These are phyloP conservation scores for Testicularia cyperi DNA, from an alignment of 1,284 basidiomycete species.

Conservation along the genomic window DNA sequence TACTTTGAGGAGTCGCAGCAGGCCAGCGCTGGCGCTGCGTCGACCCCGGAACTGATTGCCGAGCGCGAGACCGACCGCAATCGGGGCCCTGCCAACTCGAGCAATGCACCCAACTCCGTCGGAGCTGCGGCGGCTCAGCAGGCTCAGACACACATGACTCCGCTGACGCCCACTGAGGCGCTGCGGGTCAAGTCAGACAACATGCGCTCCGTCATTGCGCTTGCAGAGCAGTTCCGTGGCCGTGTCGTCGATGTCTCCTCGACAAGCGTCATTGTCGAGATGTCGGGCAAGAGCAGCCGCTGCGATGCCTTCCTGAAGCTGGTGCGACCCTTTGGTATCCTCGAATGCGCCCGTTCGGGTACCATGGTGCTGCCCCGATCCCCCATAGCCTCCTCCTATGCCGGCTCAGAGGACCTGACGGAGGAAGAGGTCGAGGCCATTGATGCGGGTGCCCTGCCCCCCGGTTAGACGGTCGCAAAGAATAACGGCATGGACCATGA, in stretches of 20 bases:
- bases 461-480: conserved; percentile 51
- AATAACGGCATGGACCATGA: too few relatives aligned
- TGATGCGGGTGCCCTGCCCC: conserved; percentile 56
- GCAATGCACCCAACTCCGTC: not conserved
- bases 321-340: conserved; percentile 88
- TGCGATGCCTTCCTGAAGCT: conserved; percentile 92
- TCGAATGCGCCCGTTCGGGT: conserved; percentile 85
- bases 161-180: conserved; percentile 74
- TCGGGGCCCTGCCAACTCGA: conserved; percentile 4
- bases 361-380: conserved; percentile 59
- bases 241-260: conserved; percentile 93
- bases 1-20: conserved; percentile 71
- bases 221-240: conserved; percentile 86
- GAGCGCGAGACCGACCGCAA: conserved; percentile 33
- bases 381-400: conserved; percentile 53
- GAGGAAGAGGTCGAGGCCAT: conserved; percentile 48
- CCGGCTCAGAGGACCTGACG: conserved; percentile 41
- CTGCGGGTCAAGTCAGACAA: conserved; percentile 87
- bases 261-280: conserved; percentile 89
- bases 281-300: conserved; percentile 85
- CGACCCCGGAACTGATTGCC: conserved; percentile 43
- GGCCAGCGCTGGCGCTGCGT: conserved; percentile 11
- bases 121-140: conserved; percentile 10
- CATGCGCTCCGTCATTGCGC: conserved; percentile 78
- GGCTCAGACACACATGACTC: conserved; percentile 54